phyloP scores from a whole-genome alignment of 129 eudicot genomes.

The sunflower (Helianthus annuus) region DNA sequence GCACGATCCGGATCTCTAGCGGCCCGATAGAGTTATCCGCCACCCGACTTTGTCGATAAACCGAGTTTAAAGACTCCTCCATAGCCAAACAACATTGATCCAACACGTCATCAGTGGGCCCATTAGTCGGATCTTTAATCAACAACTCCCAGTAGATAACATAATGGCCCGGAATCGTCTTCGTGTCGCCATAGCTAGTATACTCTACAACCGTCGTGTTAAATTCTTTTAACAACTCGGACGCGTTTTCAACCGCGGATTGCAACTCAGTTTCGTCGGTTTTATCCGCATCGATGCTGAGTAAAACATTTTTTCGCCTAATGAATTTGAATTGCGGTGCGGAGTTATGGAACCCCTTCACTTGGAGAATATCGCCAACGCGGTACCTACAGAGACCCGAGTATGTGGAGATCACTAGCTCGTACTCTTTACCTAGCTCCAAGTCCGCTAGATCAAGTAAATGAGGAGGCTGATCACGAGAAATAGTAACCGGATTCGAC shows the following conservation, averaged over 20 bases:
- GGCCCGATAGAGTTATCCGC: slow-evolving; percentile 80
- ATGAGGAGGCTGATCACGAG: slow-evolving; percentile 50
- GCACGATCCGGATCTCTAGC: slow-evolving; percentile 70
- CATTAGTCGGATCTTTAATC: slow-evolving; percentile 42
- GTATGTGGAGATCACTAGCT: slow-evolving; percentile 75
- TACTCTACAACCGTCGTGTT: slow-evolving; percentile 67
- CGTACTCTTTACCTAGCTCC: slow-evolving; percentile 83
- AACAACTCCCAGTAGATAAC: slow-evolving; percentile 77
- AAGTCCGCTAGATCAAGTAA: slow-evolving; percentile 71
- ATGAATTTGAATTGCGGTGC: slow-evolving; percentile 84
- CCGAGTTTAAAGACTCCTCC: slow-evolving; percentile 85
- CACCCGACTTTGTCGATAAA: slow-evolving; percentile 76
- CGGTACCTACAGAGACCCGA: slow-evolving; percentile 85
- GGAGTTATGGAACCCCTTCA: slow-evolving; percentile 70
- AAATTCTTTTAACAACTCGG: slow-evolving; percentile 42
- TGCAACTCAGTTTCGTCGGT: slow-evolving; percentile 84
- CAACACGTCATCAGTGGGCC: slow-evolving; percentile 44
- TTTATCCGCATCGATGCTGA: slow-evolving; percentile 83
- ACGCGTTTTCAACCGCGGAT: slow-evolving; percentile 62
- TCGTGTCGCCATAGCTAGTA: slow-evolving; percentile 70
- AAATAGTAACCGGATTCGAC: slow-evolving; percentile 24
- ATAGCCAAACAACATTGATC: slow-evolving; percentile 60
- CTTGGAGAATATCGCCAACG: slow-evolving; percentile 80
- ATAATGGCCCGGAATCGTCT: slow-evolving; percentile 74
- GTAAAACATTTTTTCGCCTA: slow-evolving; percentile 63